phyloP scores from a whole-genome alignment of 192 early-diverging fungal species.

The Physocladia obscura region DNA sequence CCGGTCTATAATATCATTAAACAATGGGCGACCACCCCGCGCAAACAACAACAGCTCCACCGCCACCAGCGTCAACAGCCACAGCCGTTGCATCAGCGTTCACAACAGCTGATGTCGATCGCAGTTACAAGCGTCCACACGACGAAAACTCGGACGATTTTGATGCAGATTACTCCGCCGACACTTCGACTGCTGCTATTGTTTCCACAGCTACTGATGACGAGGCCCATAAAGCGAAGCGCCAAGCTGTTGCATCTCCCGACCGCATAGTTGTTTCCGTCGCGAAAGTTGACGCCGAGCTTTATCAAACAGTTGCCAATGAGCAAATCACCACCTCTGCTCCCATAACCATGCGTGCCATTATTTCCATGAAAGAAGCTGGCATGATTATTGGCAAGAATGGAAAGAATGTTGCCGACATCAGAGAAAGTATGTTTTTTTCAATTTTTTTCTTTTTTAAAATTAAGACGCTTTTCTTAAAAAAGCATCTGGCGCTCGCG shows the following conservation, averaged over 20 bases:
- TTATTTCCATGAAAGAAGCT: constrained; percentile 92
- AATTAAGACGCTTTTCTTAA: too few relatives aligned
- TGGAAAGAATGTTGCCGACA: constrained; percentile 86
- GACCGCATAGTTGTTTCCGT: constrained; percentile 44
- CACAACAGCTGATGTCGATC: background rate
- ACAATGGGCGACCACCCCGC: background rate
- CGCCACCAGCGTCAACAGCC: background rate
- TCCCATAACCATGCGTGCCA: constrained; percentile 74
- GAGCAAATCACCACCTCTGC: background rate
- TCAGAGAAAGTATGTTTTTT: constrained; percentile 69
- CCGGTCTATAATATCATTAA: background rate
- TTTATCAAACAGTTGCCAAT: background rate
- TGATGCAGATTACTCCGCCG: background rate
- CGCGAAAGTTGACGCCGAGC: background rate
- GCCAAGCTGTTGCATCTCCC: constrained; percentile 23
- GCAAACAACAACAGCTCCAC: background rate
- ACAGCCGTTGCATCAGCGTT: background rate
- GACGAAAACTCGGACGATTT: background rate
- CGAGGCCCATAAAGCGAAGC: background rate
- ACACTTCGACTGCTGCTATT: background rate
- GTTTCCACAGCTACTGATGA: background rate
- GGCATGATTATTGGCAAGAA: constrained; percentile 69
- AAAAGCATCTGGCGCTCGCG: constrained; percentile 74
- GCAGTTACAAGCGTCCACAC: background rate
- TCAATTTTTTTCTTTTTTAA: too few relatives aligned